Conservation (phyloP, 2,329 filamentous ascomycete genomes). For the Neobulgaria alba region DNA sequence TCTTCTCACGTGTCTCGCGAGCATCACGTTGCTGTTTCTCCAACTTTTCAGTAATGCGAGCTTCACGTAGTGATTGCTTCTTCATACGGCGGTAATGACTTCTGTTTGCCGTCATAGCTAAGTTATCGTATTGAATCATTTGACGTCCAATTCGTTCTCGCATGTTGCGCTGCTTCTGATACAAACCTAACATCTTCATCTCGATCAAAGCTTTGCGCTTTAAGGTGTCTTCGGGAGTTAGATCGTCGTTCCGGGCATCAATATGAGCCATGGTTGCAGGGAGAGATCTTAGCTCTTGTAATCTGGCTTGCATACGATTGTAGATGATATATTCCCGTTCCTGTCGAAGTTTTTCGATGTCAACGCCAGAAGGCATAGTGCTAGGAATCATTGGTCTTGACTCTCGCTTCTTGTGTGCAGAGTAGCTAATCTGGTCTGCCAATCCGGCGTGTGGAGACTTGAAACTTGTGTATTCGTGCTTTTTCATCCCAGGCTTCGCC, state of each 20-base stretch:
- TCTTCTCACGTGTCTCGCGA: conserved; percentile 92
- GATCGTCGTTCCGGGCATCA: conserved; percentile 65
- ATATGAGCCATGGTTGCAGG: conserved; percentile 81
- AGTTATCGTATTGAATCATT: conserved; percentile 92
- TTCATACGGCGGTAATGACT: conserved; percentile 87
- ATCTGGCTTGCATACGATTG: conserved; percentile 80
- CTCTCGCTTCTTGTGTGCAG: conserved; percentile 66
- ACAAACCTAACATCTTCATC: conserved; percentile 82
- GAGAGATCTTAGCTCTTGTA: conserved; percentile 72
- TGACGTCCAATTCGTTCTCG: conserved; percentile 81
- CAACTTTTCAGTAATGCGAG: conserved; percentile 94
- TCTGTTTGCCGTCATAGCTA: conserved; percentile 94
- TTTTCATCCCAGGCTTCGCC: conserved; percentile 29
- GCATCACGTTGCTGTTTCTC: conserved; percentile 98
- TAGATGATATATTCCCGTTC: conserved; percentile 84
- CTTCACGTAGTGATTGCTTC: conserved; percentile 93
- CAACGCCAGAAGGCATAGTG: conserved; percentile 80
- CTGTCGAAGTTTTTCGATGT: conserved; percentile 76
- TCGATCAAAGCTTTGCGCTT: conserved; percentile 91
- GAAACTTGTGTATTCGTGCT: conserved; percentile 51
- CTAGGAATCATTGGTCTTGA: conserved; percentile 77
- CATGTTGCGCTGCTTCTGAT: conserved; percentile 78
- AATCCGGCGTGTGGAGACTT: conserved; percentile 56
- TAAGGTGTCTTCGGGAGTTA: conserved; percentile 67
- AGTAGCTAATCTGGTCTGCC: conserved; percentile 58